Evolutionary conservation across 164 flowering plant species (phyloP).

Genomic region (Macadamia integrifolia): DNA sequence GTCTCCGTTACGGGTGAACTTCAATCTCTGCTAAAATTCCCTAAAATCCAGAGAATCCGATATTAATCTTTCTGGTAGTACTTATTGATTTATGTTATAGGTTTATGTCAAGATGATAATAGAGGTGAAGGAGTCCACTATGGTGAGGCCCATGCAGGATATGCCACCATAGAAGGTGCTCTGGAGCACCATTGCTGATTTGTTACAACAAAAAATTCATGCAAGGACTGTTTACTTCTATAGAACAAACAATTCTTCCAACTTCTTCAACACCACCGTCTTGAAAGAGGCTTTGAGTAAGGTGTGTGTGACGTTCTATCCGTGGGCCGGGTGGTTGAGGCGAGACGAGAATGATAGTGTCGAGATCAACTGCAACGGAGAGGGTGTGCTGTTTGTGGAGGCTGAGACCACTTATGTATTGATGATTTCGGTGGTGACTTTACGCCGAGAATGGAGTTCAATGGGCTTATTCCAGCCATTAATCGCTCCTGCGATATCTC

Average conservation of each 20-base stretch:
- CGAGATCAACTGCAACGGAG: slow-evolving; percentile 37
- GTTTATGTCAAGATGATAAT: slow-evolving; percentile 14
- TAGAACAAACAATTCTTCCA: slow-evolving; percentile 19
- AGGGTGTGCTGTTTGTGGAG: slow-evolving; percentile 32
- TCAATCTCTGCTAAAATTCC: too few species aligned
- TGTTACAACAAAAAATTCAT: slow-evolving; percentile 28
- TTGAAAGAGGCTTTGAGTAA: slow-evolving; percentile 30
- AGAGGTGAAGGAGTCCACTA: slow-evolving; percentile 18
- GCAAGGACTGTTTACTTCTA: slow-evolving; percentile 23
- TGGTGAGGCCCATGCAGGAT: slow-evolving; percentile 23
- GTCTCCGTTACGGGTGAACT: too few species aligned
- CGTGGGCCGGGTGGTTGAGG: slow-evolving; percentile 34
- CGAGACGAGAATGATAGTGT: slow-evolving; percentile 30
- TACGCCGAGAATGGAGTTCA: slow-evolving; percentile 27
- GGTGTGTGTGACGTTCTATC: slow-evolving; percentile 37
- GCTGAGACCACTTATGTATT: slow-evolving; percentile 26
- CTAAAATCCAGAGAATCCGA: too few species aligned
- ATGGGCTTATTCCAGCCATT: slow-evolving; percentile 29
- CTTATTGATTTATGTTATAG: too few species aligned
- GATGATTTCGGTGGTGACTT: slow-evolving; percentile 40
- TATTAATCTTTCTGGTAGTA: too few species aligned
- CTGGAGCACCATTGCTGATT: slow-evolving; percentile 27
- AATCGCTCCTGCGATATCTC: slow-evolving; percentile 30
- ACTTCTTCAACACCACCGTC: slow-evolving; percentile 21
- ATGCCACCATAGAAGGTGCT: slow-evolving; percentile 17